These are phyloP conservation scores for Kuraishia molischiana DNA, from an alignment of 805 yeast genomes.

Conservation along the genomic window DNA sequence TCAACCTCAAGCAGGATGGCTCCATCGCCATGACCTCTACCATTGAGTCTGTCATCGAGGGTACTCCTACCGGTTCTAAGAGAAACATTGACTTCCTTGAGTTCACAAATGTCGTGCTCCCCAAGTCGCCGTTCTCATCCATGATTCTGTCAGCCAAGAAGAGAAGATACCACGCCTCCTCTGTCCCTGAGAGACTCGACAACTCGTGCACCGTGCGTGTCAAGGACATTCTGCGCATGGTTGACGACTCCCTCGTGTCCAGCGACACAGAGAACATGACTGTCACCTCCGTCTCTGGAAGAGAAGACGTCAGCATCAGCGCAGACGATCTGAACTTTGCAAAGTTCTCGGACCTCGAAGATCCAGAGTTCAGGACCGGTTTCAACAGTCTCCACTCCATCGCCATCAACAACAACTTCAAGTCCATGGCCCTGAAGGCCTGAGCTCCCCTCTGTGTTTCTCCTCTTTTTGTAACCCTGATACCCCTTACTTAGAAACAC, in stretches of 20 bases:
- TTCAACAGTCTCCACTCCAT: slow-evolving; percentile 1
- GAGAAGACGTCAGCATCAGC: slow-evolving; percentile 14
- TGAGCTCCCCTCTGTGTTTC: too few species aligned
- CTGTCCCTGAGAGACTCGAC: slow-evolving; percentile 15
- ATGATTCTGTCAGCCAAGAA: slow-evolving; percentile 4
- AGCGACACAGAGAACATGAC: slow-evolving; percentile 18
- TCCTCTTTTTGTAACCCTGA: background rate
- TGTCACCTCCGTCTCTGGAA: slow-evolving; percentile 2
- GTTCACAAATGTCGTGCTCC: slow-evolving; percentile 14
- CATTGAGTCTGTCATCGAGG: slow-evolving; percentile 4
- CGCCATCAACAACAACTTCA: slow-evolving; percentile 4
- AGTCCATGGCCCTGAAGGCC: background rate
- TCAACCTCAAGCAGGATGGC: background rate
- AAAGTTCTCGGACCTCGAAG: slow-evolving; percentile 9
- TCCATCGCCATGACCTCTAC: background rate
- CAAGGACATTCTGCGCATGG: slow-evolving; percentile 25
- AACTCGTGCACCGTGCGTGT: slow-evolving; percentile 26
- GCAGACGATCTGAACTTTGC: slow-evolving; percentile 21
- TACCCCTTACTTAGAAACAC: background rate
- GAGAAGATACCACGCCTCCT: slow-evolving; percentile 8
- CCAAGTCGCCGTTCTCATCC: slow-evolving; percentile 7
- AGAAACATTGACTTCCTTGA: slow-evolving; percentile 10
- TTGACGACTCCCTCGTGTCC: slow-evolving; percentile 26
- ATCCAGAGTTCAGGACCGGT: slow-evolving; percentile 1
- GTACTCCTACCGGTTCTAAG: slow-evolving; percentile 11